These are phyloP conservation scores for Fusarium albosuccineum DNA, from an alignment of 2,329 filamentous ascomycete genomes.

Conservation along the genomic window DNA sequence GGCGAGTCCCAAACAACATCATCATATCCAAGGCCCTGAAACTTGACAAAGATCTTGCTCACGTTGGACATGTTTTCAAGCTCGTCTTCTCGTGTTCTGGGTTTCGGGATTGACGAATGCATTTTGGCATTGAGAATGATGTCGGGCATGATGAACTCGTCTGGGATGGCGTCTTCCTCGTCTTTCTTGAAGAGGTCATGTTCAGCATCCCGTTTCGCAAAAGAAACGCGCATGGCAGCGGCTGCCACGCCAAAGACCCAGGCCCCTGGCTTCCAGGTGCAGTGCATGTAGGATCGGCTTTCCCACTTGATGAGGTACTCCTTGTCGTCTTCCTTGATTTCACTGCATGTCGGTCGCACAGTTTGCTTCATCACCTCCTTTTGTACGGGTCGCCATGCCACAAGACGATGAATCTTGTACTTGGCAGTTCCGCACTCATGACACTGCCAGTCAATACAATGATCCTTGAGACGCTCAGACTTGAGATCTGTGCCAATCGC, in stretches of 20 bases:
- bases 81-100: conserved; percentile 76
- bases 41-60: conserved; percentile 84
- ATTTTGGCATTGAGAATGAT: conserved; percentile 86
- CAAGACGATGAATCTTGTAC: conserved; percentile 79
- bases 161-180: conserved; percentile 83
- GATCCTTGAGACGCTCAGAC: conserved; percentile 75
- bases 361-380: conserved; percentile 9
- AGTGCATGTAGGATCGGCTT: conserved; percentile 82
- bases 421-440: conserved; percentile 76
- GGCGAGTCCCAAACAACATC: conserved; percentile 91
- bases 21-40: conserved; percentile 91
- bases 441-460: conserved; percentile 82
- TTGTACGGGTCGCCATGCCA: conserved; percentile 85
- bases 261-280: conserved; percentile 86
- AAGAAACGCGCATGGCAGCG: conserved; percentile 76
- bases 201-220: conserved; percentile 76
- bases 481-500: conserved; percentile 51
- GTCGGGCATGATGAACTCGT: conserved; percentile 87
- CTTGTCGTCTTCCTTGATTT: conserved; percentile 74
- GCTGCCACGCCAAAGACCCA: conserved; percentile 85
- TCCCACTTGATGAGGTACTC: conserved; percentile 96
- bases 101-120: conserved; percentile 58
- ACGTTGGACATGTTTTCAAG: conserved; percentile 79
- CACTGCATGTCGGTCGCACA: conserved; percentile 51
- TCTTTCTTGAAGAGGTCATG: conserved; percentile 73